Evolutionary conservation across 2,329 filamentous ascomycete genomes (phyloP).

Genomic region (Clarireedia hainanense): DNA sequence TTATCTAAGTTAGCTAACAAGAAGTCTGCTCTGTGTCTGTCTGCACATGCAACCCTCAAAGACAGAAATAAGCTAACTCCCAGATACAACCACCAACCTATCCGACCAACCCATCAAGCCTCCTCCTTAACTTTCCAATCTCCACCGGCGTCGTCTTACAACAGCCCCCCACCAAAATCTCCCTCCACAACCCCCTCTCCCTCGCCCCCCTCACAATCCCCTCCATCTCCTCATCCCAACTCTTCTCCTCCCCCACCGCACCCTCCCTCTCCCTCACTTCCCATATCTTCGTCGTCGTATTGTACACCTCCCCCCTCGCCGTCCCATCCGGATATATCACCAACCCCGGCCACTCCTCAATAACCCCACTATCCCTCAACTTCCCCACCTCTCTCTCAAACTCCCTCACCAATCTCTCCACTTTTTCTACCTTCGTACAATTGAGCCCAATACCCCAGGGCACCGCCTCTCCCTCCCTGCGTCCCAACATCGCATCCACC

Average conservation of each 20-base stretch:
- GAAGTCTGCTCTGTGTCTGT: too few relatives aligned
- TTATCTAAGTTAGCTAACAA: too few relatives aligned
- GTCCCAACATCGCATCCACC: slow-evolving; percentile 32
- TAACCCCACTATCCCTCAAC: slow-evolving; percentile 31
- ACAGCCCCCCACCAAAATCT: slow-evolving; percentile 38
- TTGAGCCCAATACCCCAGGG: slow-evolving; percentile 62
- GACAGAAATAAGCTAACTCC: too few relatives aligned
- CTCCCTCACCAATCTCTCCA: slow-evolving; percentile 45
- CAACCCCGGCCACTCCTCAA: slow-evolving; percentile 44
- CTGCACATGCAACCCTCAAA: too few relatives aligned
- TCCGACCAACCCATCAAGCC: slow-evolving; percentile 16
- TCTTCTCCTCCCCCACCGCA: slow-evolving; percentile 11
- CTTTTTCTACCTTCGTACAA: slow-evolving; percentile 58
- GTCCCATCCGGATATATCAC: slow-evolving; percentile 64
- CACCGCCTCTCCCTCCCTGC: slow-evolving; percentile 14
- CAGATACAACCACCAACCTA: not conserved
- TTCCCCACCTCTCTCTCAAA: slow-evolving; percentile 42
- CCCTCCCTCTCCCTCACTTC: slow-evolving; percentile 32
- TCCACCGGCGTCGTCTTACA: slow-evolving; percentile 35
- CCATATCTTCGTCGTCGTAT: slow-evolving; percentile 56
- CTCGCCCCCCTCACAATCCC: slow-evolving; percentile 28
- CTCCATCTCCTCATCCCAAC: slow-evolving; percentile 33
- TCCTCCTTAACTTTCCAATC: slow-evolving; percentile 22
- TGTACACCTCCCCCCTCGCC: slow-evolving; percentile 56
- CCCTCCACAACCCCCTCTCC: slow-evolving; percentile 20